These are phyloP conservation scores for Boletus pseudo-olivaceus DNA, from an alignment of 768 basidiomycete genomes.

Conservation along the genomic window DNA sequence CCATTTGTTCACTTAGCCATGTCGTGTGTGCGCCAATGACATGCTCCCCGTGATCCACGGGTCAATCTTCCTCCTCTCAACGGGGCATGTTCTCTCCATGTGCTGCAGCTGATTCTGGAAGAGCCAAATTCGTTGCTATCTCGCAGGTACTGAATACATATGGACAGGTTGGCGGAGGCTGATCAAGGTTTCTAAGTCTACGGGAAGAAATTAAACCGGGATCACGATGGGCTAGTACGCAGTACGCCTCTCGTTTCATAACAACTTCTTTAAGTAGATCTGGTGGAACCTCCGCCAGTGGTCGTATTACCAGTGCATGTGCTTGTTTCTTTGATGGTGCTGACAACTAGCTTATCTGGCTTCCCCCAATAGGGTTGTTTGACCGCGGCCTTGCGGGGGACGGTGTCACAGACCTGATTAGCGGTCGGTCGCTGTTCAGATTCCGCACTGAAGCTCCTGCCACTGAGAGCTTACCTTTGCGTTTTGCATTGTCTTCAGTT, in stretches of 20 bases:
- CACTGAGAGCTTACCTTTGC: conserved; percentile 4
- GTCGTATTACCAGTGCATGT: not conserved
- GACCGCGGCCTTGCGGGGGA: not conserved
- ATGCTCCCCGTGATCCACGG: not conserved
- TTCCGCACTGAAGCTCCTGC: not conserved
- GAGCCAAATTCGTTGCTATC: not conserved
- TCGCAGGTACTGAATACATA: conserved; percentile 6
- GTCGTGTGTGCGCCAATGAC: not conserved
- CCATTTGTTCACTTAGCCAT: not conserved
- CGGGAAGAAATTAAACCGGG: not conserved
- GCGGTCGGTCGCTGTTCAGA: not conserved
- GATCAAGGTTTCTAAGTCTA: conserved; percentile 3
- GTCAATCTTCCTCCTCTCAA: not conserved
- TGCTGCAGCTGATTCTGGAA: not conserved
- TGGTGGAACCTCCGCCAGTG: not conserved
- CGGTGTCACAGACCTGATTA: not conserved
- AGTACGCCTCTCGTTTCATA: not conserved
- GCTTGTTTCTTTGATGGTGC: not conserved
- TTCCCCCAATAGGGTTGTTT: conserved; percentile 19
- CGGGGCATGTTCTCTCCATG: not conserved
- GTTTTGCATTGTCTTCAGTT: conserved; percentile 6
- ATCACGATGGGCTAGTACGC: too few species aligned
- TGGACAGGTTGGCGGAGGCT: not conserved
- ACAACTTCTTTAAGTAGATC: too few species aligned
- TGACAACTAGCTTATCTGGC: accelerated